These are phyloP conservation scores for Avicennia marina DNA, from an alignment of 257 asterid genomes.

Conservation along the genomic window DNA sequence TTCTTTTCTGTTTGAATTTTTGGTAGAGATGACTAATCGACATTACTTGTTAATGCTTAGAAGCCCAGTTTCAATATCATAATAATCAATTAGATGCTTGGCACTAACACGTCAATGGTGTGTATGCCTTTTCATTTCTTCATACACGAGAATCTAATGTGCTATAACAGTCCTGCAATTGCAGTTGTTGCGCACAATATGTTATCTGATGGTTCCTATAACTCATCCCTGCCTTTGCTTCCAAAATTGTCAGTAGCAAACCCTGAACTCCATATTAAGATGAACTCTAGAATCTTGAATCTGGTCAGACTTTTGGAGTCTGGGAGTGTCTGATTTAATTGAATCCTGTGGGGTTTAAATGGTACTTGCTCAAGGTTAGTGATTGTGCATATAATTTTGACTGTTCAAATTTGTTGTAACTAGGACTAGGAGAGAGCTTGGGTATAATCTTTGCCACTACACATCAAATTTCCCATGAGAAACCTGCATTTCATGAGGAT, in stretches of 20 bases:
- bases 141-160: too few relatives aligned
- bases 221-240: slow-evolving; percentile 5
- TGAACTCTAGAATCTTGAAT: not conserved
- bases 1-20: too few relatives aligned
- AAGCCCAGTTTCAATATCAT: too few relatives aligned
- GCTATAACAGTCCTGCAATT: slow-evolving; percentile 17
- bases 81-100: too few relatives aligned
- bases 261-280: not conserved
- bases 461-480: too few relatives aligned
- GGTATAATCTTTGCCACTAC: too few relatives aligned
- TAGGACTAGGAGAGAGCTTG: too few relatives aligned
- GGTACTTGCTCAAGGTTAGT: not conserved
- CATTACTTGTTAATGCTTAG: too few relatives aligned
- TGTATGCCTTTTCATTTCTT: too few relatives aligned
- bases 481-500: too few relatives aligned
- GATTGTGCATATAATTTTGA: not conserved
- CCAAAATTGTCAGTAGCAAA: slow-evolving; percentile 6
- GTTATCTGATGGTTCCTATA: slow-evolving; percentile 8
- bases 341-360: not conserved
- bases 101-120: too few relatives aligned
- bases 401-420: not conserved
- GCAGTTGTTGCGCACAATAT: slow-evolving; percentile 9
- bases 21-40: too few relatives aligned
- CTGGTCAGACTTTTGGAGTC: not conserved
- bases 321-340: not conserved